Base-by-base conservation (phyloP, 1,284 basidiomycete genomes). In the Thelephora terrestris region DNA sequence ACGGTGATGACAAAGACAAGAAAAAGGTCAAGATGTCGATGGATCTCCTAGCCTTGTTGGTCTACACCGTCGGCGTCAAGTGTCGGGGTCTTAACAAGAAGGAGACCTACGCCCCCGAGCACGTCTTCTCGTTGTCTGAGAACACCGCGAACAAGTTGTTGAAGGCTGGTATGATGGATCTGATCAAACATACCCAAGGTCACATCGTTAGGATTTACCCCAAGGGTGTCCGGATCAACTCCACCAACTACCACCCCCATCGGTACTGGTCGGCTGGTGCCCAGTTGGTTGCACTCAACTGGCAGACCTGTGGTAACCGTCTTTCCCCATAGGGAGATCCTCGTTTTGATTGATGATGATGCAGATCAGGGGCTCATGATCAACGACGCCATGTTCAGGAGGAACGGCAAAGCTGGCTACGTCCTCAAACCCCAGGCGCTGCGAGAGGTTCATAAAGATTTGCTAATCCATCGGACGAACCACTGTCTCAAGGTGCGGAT, bases 41-140 rank as follows among this genome's bases (percentile, higher is more conserved):
- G 16, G 71, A 73, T 2, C 76, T 99, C 1, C 77, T 81, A 1
- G 74, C 78, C 1, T 74, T 98, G 14, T 76, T 98, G 7, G 84
- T 99, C 18, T 99, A 99, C 65, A 97, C 95, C 2, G 80, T 95
- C 39, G 96, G 95, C 10, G 93, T 99, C 56, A 95, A 95, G 64
- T 96, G 86, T 58, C 84, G 85, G 36, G 94, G 95, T 0, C 78
- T 99, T 62, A 91, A 92, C 67, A 88, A 91, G 66, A 86, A 93
- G 54, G 85, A 91, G 54, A 69, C 75, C 27, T 99, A 99, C 62
- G 85, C 83, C 2, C 76, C 84, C 0, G 84, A 91, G 58, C 91
- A 99, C 60, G 78, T 98, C 61, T 94, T 99, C 63, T 96, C 91
- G 4, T 73, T 99, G 4, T 94, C 91, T 0, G 96, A 99, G 68